Conservation (phyloP, 768 basidiomycete genomes). For the Russula emetica region DNA sequence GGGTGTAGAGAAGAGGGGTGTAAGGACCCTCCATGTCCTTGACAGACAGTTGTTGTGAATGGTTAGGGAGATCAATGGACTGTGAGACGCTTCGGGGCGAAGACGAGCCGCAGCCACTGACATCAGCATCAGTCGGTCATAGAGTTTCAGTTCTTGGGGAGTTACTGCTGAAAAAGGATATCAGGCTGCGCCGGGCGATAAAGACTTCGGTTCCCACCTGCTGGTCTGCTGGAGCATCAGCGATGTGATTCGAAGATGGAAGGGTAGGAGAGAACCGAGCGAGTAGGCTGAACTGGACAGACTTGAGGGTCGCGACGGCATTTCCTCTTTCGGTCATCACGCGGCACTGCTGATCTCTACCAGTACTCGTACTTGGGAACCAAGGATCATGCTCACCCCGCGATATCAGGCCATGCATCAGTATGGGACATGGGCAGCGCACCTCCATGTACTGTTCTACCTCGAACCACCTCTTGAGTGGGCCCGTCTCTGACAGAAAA, state of each 20-base stretch:
- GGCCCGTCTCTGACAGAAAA: background rate
- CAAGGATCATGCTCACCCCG: background rate
- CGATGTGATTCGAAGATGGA: background rate
- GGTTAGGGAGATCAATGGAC: background rate
- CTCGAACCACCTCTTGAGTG: background rate
- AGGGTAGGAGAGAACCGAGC: background rate
- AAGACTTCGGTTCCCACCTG: background rate
- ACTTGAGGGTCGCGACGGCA: no score
- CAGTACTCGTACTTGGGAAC: background rate
- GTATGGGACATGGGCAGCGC: background rate
- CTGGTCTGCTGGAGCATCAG: background rate
- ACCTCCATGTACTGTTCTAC: background rate
- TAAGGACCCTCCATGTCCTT: slow-evolving; percentile 1
- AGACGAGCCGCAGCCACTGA: background rate
- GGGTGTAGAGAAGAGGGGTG: background rate
- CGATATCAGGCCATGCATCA: background rate
- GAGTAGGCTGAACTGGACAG: no score
- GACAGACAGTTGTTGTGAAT: background rate
- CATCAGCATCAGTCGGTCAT: background rate
- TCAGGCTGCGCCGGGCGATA: background rate
- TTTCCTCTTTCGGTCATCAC: background rate
- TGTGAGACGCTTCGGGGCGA: background rate
- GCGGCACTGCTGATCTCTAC: background rate
- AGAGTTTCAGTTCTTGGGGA: background rate
- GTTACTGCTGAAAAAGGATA: slow-evolving; percentile 5